A percentile compares a stretch with the other conserved stretches of the same genome.
Evolutionary conservation across 306 rosid species (phyloP).

Genomic region (Quercus alba): DNA sequence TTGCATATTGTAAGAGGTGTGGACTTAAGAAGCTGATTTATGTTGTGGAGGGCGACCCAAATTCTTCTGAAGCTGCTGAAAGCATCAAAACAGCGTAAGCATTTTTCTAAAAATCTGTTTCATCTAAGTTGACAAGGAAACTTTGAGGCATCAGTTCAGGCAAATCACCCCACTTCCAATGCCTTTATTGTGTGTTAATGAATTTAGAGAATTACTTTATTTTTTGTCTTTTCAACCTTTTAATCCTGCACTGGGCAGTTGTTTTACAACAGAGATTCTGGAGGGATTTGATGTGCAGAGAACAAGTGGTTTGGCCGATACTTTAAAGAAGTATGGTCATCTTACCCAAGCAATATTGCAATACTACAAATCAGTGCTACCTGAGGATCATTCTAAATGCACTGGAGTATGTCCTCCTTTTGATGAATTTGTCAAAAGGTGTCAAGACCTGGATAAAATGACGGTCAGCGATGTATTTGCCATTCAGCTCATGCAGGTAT

Average conservation of each 20-base stretch:
- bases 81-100: slow-evolving; percentile 97
- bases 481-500: slow-evolving; percentile 96
- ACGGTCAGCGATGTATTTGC: slow-evolving; percentile 92
- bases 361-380: slow-evolving; percentile 52
- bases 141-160: background rate
- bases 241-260: slow-evolving; percentile 46
- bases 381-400: slow-evolving; percentile 37
- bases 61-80: slow-evolving; percentile 89
- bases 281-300: slow-evolving; percentile 97
- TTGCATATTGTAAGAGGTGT: slow-evolving; percentile 65
- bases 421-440: slow-evolving; percentile 62
- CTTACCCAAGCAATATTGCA: slow-evolving; percentile 78
- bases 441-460: slow-evolving; percentile 78
- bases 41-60: slow-evolving; percentile 97
- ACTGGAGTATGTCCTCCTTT: slow-evolving; percentile 55
- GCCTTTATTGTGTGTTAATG: background rate
- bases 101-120: background rate
- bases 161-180: background rate
- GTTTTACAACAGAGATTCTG: slow-evolving; percentile 89
- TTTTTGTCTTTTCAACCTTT: slow-evolving; percentile 6
- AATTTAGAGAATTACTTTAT: background rate
- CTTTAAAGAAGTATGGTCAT: slow-evolving; percentile 84
- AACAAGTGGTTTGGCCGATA: slow-evolving; percentile 78
- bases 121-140: background rate
- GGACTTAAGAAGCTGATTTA: slow-evolving; percentile 90